Evolutionary conservation across 768 basidiomycete genomes (phyloP), one percentile per base, ranked within the genome.

Genomic region (Leccinum broughii): DNA sequence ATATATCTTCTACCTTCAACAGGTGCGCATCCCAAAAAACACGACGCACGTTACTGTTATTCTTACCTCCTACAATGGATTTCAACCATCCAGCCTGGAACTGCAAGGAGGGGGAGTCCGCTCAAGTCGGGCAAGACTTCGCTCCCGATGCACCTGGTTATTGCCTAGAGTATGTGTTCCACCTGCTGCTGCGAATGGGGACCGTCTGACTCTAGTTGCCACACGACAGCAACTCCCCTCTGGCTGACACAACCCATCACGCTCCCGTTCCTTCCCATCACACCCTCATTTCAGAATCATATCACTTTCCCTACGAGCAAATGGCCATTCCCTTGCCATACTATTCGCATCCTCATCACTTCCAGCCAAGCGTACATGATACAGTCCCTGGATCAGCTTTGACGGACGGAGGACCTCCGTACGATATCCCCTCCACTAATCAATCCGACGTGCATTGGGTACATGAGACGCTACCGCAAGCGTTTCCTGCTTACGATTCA

Each of bases 151-250:
- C 51, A 34, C 32, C 32, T 57, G 17, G 54, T 57, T 4, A 7
- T 51, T 13, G 20, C 52, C 3, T 4, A 3, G 9, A 13, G 66
- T 68, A 62, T 15, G 66, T 51, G 34, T 37, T 9, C 8, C 6
- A 4, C 51, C 48, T 56, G 3, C 11, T 6, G 9, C 6, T n/a
- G 14, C 17, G 22, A 41, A 22, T 46, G 7, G 6, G 0, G n/a
- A 46, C 17, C 11, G n/a, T 41, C 39, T 41, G 17, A 54, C 49
- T 9, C 14, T 49, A 20, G 44, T 32, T 28, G 1, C 24, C 11
- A 48, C 20, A 5, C 17, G 1, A 49, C 35, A 58, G 48, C 22
- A 37, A 22, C 28, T 24, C 35, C 17, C 17, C 37, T 14, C 34
- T 32, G 24, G 2, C 10, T 9, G 28, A 41, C 32, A 5, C 26